Conservation (phyloP, 345 rosid species). For the Salix koriyanagi region DNA sequence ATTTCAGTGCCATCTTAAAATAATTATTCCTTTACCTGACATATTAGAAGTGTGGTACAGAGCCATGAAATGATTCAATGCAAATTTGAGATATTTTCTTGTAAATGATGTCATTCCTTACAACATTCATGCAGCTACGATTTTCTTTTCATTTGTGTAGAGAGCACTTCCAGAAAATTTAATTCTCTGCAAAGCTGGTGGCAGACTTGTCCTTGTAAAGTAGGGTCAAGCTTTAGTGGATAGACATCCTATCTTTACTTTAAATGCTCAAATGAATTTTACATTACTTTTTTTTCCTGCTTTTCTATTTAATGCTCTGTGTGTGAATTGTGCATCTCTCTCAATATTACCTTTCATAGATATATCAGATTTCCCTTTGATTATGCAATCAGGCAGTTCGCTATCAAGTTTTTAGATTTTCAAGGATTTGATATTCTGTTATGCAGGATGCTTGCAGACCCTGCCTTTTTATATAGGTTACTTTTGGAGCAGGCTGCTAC, state of each 20-base stretch:
- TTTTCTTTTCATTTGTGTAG: neutral
- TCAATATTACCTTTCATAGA: neutral
- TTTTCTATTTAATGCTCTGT: neutral
- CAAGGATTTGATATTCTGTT: constrained; percentile 12
- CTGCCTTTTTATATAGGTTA: constrained; percentile 76
- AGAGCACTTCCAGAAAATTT: neutral
- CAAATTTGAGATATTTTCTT: neutral
- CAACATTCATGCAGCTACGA: neutral
- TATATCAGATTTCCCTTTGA: neutral
- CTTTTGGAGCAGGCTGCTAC: constrained; percentile 87
- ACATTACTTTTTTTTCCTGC: too few relatives aligned
- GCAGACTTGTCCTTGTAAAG: neutral
- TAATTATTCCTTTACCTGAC: neutral
- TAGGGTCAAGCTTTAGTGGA: neutral
- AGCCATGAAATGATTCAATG: neutral
- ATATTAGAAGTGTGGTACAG: neutral
- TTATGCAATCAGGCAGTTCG: too few relatives aligned
- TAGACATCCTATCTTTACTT: neutral
- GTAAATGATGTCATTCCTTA: neutral
- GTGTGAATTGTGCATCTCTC: neutral
- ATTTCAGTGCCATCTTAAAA: neutral
- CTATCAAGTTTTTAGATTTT: constrained; percentile 2
- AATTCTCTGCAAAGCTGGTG: neutral
- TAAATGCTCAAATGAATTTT: neutral
- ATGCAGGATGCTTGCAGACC: constrained; percentile 91